These are phyloP conservation scores for Plasmodium coatneyi DNA, from an alignment of 169 alveolate genomes.

Conservation along the genomic window DNA sequence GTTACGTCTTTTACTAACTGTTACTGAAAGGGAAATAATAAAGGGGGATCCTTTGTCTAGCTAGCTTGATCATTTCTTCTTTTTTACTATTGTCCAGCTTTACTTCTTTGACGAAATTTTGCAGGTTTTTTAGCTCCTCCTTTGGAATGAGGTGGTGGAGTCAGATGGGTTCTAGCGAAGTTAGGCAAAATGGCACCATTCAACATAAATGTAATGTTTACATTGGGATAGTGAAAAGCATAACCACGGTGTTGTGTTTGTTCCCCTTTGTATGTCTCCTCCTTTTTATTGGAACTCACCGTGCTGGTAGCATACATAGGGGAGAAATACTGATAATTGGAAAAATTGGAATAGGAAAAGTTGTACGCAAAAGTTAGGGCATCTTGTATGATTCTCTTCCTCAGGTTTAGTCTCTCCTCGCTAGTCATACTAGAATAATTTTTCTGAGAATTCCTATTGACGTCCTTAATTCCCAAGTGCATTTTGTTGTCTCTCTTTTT, in stretches of 20 bases:
- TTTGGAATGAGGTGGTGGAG: neutral
- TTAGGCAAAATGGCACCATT: neutral
- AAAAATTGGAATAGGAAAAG: slow-evolving; percentile 56
- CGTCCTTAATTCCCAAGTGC: slow-evolving; percentile 31
- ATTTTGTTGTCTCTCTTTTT: slow-evolving; percentile 6
- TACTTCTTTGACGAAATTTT: slow-evolving; percentile 16
- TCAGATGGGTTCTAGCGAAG: neutral
- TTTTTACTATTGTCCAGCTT: slow-evolving; percentile 43
- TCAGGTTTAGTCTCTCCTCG: slow-evolving; percentile 35
- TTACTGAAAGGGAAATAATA: slow-evolving; percentile 50
- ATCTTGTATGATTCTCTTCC: slow-evolving; percentile 37
- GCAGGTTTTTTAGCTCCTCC: slow-evolving; percentile 45
- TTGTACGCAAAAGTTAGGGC: slow-evolving; percentile 49
- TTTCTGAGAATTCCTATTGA: slow-evolving; percentile 22
- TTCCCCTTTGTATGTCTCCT: neutral
- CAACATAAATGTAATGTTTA: neutral
- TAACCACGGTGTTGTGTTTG: neutral
- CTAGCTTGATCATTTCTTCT: slow-evolving; percentile 39
- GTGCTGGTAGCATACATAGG: slow-evolving; percentile 11
- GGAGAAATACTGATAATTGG: slow-evolving; percentile 47
- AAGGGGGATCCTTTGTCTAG: slow-evolving; percentile 37
- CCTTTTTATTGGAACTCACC: slow-evolving; percentile 10
- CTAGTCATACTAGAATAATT: slow-evolving; percentile 67
- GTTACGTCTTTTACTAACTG: slow-evolving; percentile 20
- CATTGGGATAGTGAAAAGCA: neutral